Evolutionary conservation across 768 basidiomycete genomes (phyloP).

Genomic region (Kwoniella heveanensis): DNA sequence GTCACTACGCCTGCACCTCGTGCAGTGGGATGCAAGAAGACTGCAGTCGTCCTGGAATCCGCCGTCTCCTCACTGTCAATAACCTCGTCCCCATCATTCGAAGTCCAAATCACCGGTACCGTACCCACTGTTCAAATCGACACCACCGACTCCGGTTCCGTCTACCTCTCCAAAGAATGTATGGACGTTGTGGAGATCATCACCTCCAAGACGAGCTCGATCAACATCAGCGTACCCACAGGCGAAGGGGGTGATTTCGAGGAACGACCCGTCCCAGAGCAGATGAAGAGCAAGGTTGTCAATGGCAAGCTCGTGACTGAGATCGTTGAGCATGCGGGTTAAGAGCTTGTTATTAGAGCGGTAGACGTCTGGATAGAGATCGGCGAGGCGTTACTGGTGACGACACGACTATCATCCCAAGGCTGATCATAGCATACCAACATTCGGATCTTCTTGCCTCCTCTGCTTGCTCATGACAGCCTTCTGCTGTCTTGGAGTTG

Average conservation of each 20-base stretch:
- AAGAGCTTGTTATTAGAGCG: slow-evolving; percentile 10
- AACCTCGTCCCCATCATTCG: slow-evolving; percentile 90
- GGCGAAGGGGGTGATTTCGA: slow-evolving; percentile 90
- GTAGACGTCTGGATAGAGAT: slow-evolving; percentile 11
- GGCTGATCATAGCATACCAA: slow-evolving; percentile 8
- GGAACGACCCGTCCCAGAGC: slow-evolving; percentile 90
- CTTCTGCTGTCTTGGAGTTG: no score
- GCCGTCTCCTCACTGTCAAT: slow-evolving; percentile 88
- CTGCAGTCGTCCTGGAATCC: slow-evolving; percentile 82
- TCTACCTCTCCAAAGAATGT: slow-evolving; percentile 84
- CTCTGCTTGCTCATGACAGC: no score
- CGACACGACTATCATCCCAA: no score
- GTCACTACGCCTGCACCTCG: no score
- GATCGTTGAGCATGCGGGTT: slow-evolving; percentile 77
- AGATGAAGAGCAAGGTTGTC: slow-evolving; percentile 81
- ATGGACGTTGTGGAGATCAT: slow-evolving; percentile 77
- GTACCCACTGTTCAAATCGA: slow-evolving; percentile 93
- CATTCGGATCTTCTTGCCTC: no score
- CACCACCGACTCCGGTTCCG: slow-evolving; percentile 90
- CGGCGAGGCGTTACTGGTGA: no score
- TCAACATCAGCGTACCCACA: slow-evolving; percentile 86
- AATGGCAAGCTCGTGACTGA: slow-evolving; percentile 82
- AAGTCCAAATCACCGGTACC: slow-evolving; percentile 82
- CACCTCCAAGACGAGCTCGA: slow-evolving; percentile 87
- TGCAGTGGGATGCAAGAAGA: slow-evolving; percentile 83